These are phyloP conservation scores for Mucor ambiguus DNA, from an alignment of 371 early-diverging fungal genomes.

Conservation along the genomic window DNA sequence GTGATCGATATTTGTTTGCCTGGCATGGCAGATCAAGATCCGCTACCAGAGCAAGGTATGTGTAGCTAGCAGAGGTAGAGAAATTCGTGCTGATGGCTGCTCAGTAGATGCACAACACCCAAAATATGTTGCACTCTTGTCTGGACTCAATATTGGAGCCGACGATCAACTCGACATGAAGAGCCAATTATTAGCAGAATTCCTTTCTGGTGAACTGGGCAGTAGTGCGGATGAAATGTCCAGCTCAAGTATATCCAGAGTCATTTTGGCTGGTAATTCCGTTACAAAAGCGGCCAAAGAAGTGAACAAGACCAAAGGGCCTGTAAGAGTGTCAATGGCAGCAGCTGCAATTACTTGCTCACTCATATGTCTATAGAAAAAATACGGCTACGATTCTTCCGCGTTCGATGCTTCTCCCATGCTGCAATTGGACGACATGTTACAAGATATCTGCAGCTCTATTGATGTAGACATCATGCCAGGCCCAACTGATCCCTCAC, in stretches of 20 bases:
- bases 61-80: not conserved
- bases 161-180: constrained; percentile 51
- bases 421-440: constrained; percentile 54
- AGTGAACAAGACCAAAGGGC: constrained; percentile 37
- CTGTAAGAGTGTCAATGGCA: constrained; percentile 3
- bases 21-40: constrained; percentile 61
- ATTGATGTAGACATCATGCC: constrained; percentile 85
- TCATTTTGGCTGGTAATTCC: constrained; percentile 82
- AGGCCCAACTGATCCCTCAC: constrained; percentile 81
- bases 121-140: constrained; percentile 78
- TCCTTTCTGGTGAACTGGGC: constrained; percentile 79
- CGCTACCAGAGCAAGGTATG: constrained; percentile 15
- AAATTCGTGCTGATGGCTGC: not conserved
- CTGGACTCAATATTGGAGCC: constrained; percentile 74
- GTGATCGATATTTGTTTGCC: constrained; percentile 83
- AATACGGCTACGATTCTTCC: constrained; percentile 58
- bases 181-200: constrained; percentile 77
- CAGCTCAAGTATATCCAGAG: constrained; percentile 56
- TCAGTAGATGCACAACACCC: not conserved
- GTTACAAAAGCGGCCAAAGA: constrained; percentile 40
- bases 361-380: constrained; percentile 34
- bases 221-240: constrained; percentile 37
- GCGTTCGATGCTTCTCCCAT: constrained; percentile 49
- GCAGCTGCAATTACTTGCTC: not conserved
- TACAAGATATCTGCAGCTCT: constrained; percentile 63